Percentiles rank a stretch among this genome's conserved stretches.
phyloP scores from a whole-genome alignment of 2,329 filamentous ascomycete species.

The Trichoderma harzianum region DNA sequence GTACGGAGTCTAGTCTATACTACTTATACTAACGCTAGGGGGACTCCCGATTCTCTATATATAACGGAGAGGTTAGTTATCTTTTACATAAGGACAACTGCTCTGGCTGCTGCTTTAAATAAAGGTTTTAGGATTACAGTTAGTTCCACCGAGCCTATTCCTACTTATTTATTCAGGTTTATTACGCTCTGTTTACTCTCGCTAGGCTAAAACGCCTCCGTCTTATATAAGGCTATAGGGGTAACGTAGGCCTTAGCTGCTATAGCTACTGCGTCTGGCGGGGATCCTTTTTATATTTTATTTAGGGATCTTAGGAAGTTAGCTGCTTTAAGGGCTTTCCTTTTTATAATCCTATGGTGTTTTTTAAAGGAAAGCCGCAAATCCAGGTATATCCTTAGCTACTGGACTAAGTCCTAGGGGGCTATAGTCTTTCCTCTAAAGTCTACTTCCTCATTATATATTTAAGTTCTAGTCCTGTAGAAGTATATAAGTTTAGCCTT shows the following conservation, averaged over 20 bases:
- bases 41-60: neutral
- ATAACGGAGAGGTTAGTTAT: neutral
- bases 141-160: neutral
- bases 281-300: no score
- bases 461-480: no score
- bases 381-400: neutral
- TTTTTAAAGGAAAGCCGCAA: neutral
- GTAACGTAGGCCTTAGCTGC: neutral
- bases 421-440: neutral
- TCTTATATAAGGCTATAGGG: neutral
- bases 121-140: neutral
- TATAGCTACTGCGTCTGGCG: no score
- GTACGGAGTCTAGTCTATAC: no score
- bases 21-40: no score
- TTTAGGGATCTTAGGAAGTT: neutral
- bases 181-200: neutral
- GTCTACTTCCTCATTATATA: neutral
- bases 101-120: neutral
- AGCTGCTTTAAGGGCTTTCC: neutral
- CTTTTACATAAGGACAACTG: neutral
- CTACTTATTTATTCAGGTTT: no score
- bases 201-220: neutral
- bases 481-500: no score
- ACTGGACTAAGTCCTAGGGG: neutral
- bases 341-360: neutral